phyloP scores from a whole-genome alignment of 1,284 basidiomycete genomes.

The Neonothopanus nambi region DNA sequence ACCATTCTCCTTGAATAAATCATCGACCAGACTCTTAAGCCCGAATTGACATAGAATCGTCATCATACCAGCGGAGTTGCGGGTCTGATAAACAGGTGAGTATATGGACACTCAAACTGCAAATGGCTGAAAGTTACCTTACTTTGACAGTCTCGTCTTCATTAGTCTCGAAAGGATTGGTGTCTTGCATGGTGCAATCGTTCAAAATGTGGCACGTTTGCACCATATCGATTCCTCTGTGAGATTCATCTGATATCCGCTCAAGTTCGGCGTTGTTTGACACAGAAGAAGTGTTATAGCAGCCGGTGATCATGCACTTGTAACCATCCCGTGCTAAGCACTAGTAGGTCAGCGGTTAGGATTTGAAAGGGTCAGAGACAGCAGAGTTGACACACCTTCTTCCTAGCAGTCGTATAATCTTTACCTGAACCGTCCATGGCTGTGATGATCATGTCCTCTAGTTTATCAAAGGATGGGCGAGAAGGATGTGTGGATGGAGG shows the following conservation, averaged over 20 bases:
- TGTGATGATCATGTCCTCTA: conserved; percentile 13
- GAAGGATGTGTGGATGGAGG: conserved; percentile 19
- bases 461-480: conserved; percentile 20
- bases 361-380: conserved; percentile 7
- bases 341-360: conserved; percentile 24
- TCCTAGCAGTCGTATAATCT: conserved; percentile 16
- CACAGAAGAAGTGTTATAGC: conserved; percentile 13
- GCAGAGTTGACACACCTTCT: conserved; percentile 7
- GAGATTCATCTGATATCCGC: no score
- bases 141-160: not conserved
- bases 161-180: conserved; percentile 7
- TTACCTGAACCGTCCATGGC: not conserved
- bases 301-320: conserved; percentile 21
- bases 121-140: conserved; percentile 5
- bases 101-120: conserved; percentile 6
- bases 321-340: conserved; percentile 22
- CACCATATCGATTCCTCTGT: no score
- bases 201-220: conserved; percentile 20
- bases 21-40: conserved; percentile 5
- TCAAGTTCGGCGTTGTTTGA: conserved; percentile 10
- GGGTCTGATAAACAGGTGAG: conserved; percentile 3
- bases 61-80: conserved; percentile 13
- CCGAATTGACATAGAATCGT: conserved; percentile 21
- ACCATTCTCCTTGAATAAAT: not conserved
- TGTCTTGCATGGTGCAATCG: conserved; percentile 18